A percentile compares a stretch with the other conserved stretches of the same genome.
Evolutionary conservation across 768 basidiomycete species (phyloP).

Genomic region (Rhizopogon vinicolor): DNA sequence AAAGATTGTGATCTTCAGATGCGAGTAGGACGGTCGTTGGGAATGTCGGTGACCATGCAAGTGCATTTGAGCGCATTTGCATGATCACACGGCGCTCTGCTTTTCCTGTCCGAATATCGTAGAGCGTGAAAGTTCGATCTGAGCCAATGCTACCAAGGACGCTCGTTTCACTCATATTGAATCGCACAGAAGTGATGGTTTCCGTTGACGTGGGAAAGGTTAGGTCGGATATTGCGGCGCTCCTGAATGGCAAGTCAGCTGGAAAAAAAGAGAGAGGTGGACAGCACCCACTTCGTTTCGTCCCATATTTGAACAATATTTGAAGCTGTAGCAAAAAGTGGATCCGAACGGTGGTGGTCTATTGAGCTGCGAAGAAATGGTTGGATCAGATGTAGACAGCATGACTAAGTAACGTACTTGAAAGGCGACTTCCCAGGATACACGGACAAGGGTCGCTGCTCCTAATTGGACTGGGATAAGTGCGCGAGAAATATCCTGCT

Average conservation of each 20-base stretch:
- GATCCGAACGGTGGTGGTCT: constrained; percentile 87
- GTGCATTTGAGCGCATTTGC: constrained; percentile 89
- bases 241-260: constrained; percentile 39
- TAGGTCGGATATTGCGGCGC: constrained; percentile 79
- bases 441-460: constrained; percentile 62
- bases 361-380: constrained; percentile 56
- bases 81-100: constrained; percentile 89
- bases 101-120: constrained; percentile 95
- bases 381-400: not conserved
- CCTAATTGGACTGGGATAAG: constrained; percentile 14
- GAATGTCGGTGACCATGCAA: constrained; percentile 95
- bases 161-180: constrained; percentile 92
- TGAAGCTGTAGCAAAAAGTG: constrained; percentile 92
- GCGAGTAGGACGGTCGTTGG: constrained; percentile 89
- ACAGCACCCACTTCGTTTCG: constrained; percentile 73
- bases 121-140: constrained; percentile 93
- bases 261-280: not conserved
- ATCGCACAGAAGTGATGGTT: constrained; percentile 82
- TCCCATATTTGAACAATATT: constrained; percentile 97
- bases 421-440: constrained; percentile 87
- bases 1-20: constrained; percentile 98
- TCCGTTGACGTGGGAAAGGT: constrained; percentile 86
- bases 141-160: constrained; percentile 94
- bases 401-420: constrained; percentile 50
- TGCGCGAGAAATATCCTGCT: not conserved